phyloP scores from a whole-genome alignment of 352 stramenopile species.

The Phytophthora ohioensis region DNA sequence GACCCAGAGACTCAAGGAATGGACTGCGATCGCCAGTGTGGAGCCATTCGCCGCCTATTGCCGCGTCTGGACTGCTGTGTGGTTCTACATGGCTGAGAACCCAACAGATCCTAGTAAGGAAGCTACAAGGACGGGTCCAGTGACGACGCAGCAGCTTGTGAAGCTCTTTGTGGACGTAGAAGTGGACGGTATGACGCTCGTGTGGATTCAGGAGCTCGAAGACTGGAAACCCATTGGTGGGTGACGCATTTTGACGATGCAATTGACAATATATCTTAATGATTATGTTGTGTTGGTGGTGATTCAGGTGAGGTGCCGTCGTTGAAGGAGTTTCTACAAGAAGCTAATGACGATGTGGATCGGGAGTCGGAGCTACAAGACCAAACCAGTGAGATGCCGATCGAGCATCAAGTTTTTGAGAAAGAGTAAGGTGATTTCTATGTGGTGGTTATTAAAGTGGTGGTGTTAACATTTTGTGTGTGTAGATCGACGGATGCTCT shows the following conservation, averaged over 20 bases:
- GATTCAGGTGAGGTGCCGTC: constrained; percentile 55
- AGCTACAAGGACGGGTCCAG: constrained; percentile 43
- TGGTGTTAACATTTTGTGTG: background rate
- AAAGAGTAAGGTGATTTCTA: constrained; percentile 44
- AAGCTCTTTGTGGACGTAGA: constrained; percentile 69
- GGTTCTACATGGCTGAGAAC: constrained; percentile 68
- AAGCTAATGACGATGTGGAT: constrained; percentile 73
- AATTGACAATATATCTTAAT: constrained; percentile 5
- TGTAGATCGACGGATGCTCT: constrained; percentile 54
- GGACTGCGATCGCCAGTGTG: constrained; percentile 51
- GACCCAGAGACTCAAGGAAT: constrained; percentile 70
- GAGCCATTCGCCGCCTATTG: constrained; percentile 67
- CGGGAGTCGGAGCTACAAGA: constrained; percentile 59
- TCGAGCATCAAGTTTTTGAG: constrained; percentile 65
- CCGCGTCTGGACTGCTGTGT: constrained; percentile 59
- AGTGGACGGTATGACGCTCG: constrained; percentile 77
- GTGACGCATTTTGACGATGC: constrained; percentile 8
- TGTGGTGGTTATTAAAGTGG: background rate
- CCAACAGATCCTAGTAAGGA: constrained; percentile 1
- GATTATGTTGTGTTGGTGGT: constrained; percentile 10
- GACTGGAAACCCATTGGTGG: constrained; percentile 69
- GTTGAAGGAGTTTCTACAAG: constrained; percentile 77
- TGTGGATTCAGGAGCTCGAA: constrained; percentile 63
- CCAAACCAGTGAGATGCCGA: constrained; percentile 45
- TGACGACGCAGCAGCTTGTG: constrained; percentile 66